Base-by-base conservation (phyloP, 208 protist genomes). In the Trypanosoma cruzi region DNA sequence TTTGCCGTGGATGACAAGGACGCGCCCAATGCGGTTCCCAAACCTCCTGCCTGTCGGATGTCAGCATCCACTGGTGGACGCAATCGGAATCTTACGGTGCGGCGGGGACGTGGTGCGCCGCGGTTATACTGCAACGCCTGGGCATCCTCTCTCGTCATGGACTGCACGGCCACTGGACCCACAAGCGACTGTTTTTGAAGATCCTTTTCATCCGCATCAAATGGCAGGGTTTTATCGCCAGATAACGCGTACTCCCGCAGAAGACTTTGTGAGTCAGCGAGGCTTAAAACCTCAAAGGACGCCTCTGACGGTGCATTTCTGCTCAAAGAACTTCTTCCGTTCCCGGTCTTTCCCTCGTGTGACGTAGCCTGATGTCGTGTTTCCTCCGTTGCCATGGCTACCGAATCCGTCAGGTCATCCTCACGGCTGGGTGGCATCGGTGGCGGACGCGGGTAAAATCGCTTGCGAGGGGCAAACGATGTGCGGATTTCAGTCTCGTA, bases 391-490 rank as follows among this genome's bases (percentile, higher is more conserved):
- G 20, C 36, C 0, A 44, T 72, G n/a, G 82, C 75, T 24, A 77
- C 29, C 18, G 64, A 46, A 22, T 82, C 79, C 49, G 64, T 54
- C 48, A 87, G 64, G 46, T 88, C 73, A 32, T 88, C 82, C 63
- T 84, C 82, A 28, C 71, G 69, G 22, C 49, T 50, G 2, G 63
- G 78, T 16, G 81, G 75, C 34, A 34, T 46, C 20, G 14, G 68
- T 24, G 84, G 80, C 4, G 50, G 80, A 0, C 80, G 84, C 14
- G 81, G 84, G 61, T 86, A 86, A 62, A 62, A 34, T 7, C 29
- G 22, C 60, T 49, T 66, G 1, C 22, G 26, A 10, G 40, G 10
- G 16, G 59, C 56, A 67, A 73, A 76, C 24, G 56, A 52, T 63
- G 59, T 77, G 22, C 22, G 56, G 14, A 73, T 28, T n/a, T 64